A percentile compares a stretch with the other conserved stretches of the same genome.
Conservation (phyloP, 2,329 filamentous ascomycete species). For the Didymella pinodella region DNA sequence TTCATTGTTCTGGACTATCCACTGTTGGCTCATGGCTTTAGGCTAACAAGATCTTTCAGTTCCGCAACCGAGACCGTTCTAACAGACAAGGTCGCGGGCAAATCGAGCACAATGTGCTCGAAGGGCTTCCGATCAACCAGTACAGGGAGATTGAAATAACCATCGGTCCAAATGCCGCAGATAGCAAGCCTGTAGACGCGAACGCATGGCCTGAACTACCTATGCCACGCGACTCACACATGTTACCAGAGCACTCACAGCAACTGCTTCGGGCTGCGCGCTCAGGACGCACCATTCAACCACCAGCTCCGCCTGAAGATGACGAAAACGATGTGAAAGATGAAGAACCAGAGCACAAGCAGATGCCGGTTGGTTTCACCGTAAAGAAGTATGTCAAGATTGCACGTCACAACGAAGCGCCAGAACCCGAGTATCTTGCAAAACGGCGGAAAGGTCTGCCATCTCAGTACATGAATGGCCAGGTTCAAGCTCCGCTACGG, state of each 20-base stretch:
- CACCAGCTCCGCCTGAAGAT: conserved; percentile 71
- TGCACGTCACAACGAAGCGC: conserved; percentile 64
- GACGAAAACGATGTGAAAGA: conserved; percentile 63
- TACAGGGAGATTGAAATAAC: conserved; percentile 77
- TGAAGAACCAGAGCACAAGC: conserved; percentile 54
- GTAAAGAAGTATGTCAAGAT: conserved; percentile 66
- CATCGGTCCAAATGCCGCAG: conserved; percentile 70
- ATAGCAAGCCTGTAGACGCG: conserved; percentile 68
- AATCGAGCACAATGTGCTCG: conserved; percentile 70
- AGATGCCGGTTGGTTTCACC: conserved; percentile 60
- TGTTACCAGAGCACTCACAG: conserved; percentile 80
- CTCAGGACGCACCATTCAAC: conserved; percentile 78
- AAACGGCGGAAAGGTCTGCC: conserved; percentile 67
- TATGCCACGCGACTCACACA: conserved; percentile 85
- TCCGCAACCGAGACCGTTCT: conserved; percentile 64
- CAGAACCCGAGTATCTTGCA: conserved; percentile 69
- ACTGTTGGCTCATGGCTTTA: neutral
- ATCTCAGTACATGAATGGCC: conserved; percentile 49
- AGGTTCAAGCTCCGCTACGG: conserved; percentile 61
- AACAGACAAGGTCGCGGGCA: conserved; percentile 65
- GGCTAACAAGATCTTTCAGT: conserved; percentile 52
- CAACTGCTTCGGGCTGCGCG: conserved; percentile 83
- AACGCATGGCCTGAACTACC: conserved; percentile 80
- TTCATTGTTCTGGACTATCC: neutral
- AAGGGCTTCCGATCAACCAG: conserved; percentile 87